Percentiles rank a stretch among this genome's conserved stretches.
phyloP scores from a whole-genome alignment of 768 basidiomycete genomes.

The Piloderma croceum region DNA sequence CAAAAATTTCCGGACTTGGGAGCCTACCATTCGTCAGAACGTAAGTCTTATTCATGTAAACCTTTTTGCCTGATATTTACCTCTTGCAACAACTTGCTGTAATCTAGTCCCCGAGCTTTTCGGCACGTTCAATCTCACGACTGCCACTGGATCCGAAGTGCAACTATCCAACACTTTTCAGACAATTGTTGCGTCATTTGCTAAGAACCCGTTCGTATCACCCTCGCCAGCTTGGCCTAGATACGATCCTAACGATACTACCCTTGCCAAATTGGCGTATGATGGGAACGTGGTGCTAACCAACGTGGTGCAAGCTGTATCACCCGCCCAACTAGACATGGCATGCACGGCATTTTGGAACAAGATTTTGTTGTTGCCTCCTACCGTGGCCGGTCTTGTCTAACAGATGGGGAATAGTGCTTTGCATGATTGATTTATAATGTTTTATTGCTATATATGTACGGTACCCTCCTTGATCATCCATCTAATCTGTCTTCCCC shows the following conservation, averaged over 20 bases:
- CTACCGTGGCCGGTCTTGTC: no score
- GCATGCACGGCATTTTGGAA: no score
- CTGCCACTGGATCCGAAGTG: constrained; percentile 17
- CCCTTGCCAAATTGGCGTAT: constrained; percentile 16
- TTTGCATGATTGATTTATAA: no score
- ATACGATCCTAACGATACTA: constrained; percentile 13
- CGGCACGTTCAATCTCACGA: constrained; percentile 20
- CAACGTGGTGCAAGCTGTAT: constrained; percentile 14
- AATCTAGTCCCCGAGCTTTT: constrained; percentile 18
- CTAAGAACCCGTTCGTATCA: constrained; percentile 11
- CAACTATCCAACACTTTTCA: constrained; percentile 19
- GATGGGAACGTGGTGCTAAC: constrained; percentile 12
- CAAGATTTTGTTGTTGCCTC: no score
- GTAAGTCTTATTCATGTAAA: constrained; percentile 8
- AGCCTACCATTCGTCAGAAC: constrained; percentile 18
- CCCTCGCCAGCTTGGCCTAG: constrained; percentile 16
- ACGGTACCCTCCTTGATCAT: no score
- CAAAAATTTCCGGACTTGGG: constrained; percentile 18
- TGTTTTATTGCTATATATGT: no score
- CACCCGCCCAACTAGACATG: no score
- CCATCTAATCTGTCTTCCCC: no score
- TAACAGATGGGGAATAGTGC: no score
- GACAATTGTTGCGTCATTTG: constrained; percentile 13
- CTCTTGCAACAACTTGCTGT: not conserved
- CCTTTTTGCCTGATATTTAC: not conserved